Base-by-base conservation (phyloP, 73 alveolate species). In the Paramecium sonneborni region DNA sequence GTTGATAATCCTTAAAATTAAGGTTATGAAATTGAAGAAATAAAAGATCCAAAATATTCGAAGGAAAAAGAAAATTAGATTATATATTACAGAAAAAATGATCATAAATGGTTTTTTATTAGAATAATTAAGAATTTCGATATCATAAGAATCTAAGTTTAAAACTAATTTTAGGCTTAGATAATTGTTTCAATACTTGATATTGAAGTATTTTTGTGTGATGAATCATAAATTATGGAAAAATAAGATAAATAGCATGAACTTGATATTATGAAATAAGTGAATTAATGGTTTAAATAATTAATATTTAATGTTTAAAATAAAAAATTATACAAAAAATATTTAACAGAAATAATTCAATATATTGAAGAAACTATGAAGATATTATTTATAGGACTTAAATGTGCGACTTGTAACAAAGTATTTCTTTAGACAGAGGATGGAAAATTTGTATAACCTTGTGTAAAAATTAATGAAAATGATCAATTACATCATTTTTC, bases 21-120 rank as follows among this genome's bases (percentile, higher is more conserved):
- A n/a, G n/a, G n/a, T n/a, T 62, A 62, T 62, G 84, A 62, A 62
- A 32, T 62, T 62, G 84, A 62, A n/a, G 84, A 62, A 30, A 26
- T 62, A 6, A 62, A 62, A 26, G 84, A 62, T 62, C 84, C 84
- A 5, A 62, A 62, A 62, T 26, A 62, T 62, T 30, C 0, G 24
- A 52, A 52, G 30, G 68, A 52, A 6, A 62, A 62, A 30, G 84
- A 62, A 62, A 32, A n/a, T 26, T 26, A 62, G 11, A 62, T 62
- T 23, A 30, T 26, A 32, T 62, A 12, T 62, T 24, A 3, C 0
- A 62, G 84, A 30, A 32, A 24, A 26, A 62, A 23, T 12, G 84
- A 26, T 26, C 39, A 62, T 28, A 62, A 62, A 62, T 62, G 84
- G 84, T 62, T 26, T 26, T 62, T 62, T 26, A 26, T 62, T 14